Evolutionary conservation across 1,139 yeast genomes (phyloP).

Genomic region (Schizosaccharomyces versatilis): DNA sequence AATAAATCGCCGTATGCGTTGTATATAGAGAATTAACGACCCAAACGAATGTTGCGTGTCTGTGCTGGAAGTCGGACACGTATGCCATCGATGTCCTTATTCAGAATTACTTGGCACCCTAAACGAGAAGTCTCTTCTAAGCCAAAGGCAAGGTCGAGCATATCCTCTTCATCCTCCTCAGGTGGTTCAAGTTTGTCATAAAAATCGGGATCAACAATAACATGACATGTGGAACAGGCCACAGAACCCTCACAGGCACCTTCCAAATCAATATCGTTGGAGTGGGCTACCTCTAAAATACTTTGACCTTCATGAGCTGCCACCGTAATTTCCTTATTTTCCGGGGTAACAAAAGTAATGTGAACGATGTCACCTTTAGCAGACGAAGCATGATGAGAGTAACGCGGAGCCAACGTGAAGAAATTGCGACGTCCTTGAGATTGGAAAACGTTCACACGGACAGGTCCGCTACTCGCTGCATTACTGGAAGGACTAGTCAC

Average conservation of each 20-base stretch:
- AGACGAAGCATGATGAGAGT: neutral
- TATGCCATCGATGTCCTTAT: constrained; percentile 73
- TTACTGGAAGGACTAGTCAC: neutral
- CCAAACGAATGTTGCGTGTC: constrained; percentile 8
- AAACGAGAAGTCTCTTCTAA: constrained; percentile 36
- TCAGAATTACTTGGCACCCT: constrained; percentile 84
- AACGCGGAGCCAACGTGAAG: constrained; percentile 8
- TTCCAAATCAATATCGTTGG: constrained; percentile 80
- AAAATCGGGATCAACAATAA: constrained; percentile 82
- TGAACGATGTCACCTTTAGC: constrained; percentile 23
- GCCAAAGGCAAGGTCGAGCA: constrained; percentile 94
- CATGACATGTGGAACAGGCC: constrained; percentile 95
- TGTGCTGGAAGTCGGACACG: constrained; percentile 27
- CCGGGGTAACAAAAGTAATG: constrained; percentile 76
- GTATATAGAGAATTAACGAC: neutral
- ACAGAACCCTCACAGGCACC: constrained; percentile 98
- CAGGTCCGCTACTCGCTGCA: neutral
- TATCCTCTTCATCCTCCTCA: constrained; percentile 90
- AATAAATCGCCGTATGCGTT: no score
- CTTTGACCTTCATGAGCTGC: constrained; percentile 91
- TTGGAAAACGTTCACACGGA: neutral
- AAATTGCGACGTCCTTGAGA: neutral
- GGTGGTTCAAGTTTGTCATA: constrained; percentile 88
- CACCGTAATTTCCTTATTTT: constrained; percentile 56
- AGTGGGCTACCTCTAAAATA: constrained; percentile 82